Conservation (phyloP, 768 basidiomycete species). For the Russula ochroleuca region DNA sequence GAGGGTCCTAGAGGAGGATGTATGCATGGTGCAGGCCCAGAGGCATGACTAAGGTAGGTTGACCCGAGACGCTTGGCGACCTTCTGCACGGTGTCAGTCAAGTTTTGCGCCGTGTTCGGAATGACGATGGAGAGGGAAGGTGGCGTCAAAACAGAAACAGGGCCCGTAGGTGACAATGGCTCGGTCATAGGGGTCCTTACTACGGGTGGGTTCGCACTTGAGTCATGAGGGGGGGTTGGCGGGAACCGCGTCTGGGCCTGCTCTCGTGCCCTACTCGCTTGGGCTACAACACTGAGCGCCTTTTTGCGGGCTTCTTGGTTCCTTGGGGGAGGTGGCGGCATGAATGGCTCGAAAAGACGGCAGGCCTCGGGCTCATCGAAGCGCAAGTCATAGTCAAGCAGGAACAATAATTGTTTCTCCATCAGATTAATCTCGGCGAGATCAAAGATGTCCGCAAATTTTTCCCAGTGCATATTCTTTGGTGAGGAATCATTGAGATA, state of each 20-base stretch:
- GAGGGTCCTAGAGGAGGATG: conserved; percentile 10
- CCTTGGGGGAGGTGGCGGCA: conserved; percentile 35
- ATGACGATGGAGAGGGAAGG: conserved; percentile 30
- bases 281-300: conserved; percentile 52
- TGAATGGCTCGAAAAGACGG: conserved; percentile 63
- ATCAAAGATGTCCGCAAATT: conserved; percentile 72
- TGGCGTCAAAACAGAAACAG: neutral
- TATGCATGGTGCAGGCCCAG: conserved; percentile 20
- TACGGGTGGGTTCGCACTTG: conserved; percentile 28
- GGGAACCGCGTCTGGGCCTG: conserved; percentile 44
- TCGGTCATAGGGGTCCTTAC: conserved; percentile 5
- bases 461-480: conserved; percentile 92
- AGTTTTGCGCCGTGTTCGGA: conserved; percentile 29
- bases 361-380: conserved; percentile 80
- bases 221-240: conserved; percentile 41
- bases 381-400: conserved; percentile 90
- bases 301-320: conserved; percentile 44
- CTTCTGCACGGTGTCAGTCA: conserved; percentile 54
- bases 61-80: conserved; percentile 55
- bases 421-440: conserved; percentile 85
- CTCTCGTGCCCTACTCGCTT: conserved; percentile 51
- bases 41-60: conserved; percentile 35
- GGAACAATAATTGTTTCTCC: conserved; percentile 92
- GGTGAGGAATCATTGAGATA: conserved; percentile 96
- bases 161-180: neutral